Conservation (phyloP, 179 eudicot species). For the Patellifolia procumbens region DNA sequence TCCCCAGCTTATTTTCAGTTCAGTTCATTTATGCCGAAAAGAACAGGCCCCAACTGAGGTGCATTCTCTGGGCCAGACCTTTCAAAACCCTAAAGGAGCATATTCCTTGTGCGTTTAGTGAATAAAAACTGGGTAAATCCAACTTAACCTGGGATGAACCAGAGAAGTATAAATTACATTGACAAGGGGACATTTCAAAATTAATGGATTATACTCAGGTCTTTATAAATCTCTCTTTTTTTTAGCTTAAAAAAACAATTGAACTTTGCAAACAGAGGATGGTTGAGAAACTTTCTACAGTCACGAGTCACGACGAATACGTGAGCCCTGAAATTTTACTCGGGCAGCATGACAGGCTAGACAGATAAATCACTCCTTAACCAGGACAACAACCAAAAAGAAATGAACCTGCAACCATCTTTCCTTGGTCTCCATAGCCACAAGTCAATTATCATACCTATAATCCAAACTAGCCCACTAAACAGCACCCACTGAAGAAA, state of each 20-base stretch:
- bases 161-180: no score
- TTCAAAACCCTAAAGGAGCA: background rate
- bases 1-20: no score
- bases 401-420: background rate
- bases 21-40: no score
- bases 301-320: background rate
- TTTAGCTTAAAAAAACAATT: background rate
- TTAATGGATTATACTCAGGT: no score
- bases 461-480: background rate
- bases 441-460: background rate
- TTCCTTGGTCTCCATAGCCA: background rate
- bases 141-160: background rate
- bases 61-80: background rate
- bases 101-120: background rate
- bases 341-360: background rate
- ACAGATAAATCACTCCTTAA: no score
- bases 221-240: no score
- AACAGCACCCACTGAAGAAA: background rate
- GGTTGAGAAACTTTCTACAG: background rate
- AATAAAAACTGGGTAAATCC: background rate
- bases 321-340: background rate
- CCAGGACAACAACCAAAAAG: background rate
- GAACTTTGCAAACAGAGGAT: background rate
- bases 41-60: no score
- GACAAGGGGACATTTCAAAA: no score